These are phyloP conservation scores for Phylloporus sp. DNA, from an alignment of 768 basidiomycete genomes.

Conservation along the genomic window DNA sequence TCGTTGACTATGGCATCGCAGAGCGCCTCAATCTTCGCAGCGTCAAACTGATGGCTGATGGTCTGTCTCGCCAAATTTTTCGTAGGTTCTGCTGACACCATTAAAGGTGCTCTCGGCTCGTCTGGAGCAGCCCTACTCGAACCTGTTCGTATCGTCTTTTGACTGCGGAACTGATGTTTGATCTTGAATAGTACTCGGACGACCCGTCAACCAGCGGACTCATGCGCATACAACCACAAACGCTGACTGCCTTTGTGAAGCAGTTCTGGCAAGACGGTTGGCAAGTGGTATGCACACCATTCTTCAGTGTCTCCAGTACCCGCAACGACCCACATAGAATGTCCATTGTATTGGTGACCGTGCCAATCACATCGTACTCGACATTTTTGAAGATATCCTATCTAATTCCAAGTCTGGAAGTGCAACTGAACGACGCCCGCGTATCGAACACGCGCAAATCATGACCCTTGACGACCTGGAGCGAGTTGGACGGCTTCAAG, in stretches of 20 bases:
- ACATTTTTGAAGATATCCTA: slow-evolving; percentile 73
- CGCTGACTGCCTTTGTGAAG: slow-evolving; percentile 49
- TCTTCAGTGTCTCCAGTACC: not conserved
- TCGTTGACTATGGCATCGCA: slow-evolving; percentile 54
- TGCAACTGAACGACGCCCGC: slow-evolving; percentile 51
- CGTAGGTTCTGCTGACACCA: slow-evolving; percentile 1
- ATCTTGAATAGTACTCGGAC: slow-evolving; percentile 56
- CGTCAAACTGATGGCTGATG: slow-evolving; percentile 76
- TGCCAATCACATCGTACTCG: slow-evolving; percentile 76
- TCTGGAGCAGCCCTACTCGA: slow-evolving; percentile 87
- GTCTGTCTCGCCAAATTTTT: slow-evolving; percentile 28
- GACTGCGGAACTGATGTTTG: not conserved
- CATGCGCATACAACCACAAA: slow-evolving; percentile 53
- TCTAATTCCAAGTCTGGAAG: slow-evolving; percentile 16
- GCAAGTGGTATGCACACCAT: slow-evolving; percentile 64
- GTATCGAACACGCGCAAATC: slow-evolving; percentile 94
- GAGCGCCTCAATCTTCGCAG: slow-evolving; percentile 54
- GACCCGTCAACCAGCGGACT: slow-evolving; percentile 67
- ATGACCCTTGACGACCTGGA: slow-evolving; percentile 64
- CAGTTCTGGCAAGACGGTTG: slow-evolving; percentile 69
- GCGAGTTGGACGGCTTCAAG: slow-evolving; percentile 66
- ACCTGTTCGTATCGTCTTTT: slow-evolving; percentile 35
- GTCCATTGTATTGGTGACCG: slow-evolving; percentile 87
- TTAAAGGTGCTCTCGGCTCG: slow-evolving; percentile 77
- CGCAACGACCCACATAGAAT: slow-evolving; percentile 47